A percentile compares a stretch with the other conserved stretches of the same genome.
Conservation (phyloP, 139 green algal species). For the Deuterostichococcus epilithicus region DNA sequence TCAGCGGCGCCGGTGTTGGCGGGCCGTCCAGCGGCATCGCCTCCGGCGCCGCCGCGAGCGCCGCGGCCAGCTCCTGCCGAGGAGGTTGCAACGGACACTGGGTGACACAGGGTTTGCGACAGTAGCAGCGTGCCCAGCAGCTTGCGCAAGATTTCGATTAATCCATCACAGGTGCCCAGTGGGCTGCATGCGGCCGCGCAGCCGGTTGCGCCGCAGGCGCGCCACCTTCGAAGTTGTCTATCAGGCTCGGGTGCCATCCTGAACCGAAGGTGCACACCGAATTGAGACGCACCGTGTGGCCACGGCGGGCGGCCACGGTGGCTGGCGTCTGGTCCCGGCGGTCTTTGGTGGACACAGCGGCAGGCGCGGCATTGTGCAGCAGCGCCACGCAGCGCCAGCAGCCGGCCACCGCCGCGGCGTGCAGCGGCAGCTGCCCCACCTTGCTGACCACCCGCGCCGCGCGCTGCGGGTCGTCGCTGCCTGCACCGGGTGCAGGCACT, state of each 20-base stretch:
- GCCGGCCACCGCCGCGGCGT: slow-evolving; percentile 51
- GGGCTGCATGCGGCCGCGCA: no score
- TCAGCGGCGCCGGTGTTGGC: neutral
- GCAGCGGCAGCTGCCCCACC: slow-evolving; percentile 45
- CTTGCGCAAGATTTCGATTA: no score
- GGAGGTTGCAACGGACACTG: neutral
- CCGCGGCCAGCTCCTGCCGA: slow-evolving; percentile 13
- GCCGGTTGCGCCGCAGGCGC: no score
- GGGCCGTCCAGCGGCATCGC: neutral
- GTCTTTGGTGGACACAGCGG: slow-evolving; percentile 7
- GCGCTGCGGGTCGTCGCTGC: neutral
- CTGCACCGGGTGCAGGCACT: no score
- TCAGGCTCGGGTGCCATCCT: no score
- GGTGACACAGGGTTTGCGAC: no score
- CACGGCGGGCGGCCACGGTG: slow-evolving; percentile 34
- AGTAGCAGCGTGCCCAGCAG: no score
- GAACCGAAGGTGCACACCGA: no score
- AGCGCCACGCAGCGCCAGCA: slow-evolving; percentile 4
- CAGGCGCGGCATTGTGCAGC: slow-evolving; percentile 21
- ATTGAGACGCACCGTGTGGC: slow-evolving; percentile 16
- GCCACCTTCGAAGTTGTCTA: no score
- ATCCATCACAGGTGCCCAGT: no score
- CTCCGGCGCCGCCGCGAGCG: neutral
- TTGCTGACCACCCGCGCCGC: slow-evolving; percentile 10
- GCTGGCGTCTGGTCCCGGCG: slow-evolving; percentile 39